A percentile compares a stretch with the other conserved stretches of the same genome.
Evolutionary conservation across 345 rosid species (phyloP).

Genomic region (Xanthoceras sorbifolium): DNA sequence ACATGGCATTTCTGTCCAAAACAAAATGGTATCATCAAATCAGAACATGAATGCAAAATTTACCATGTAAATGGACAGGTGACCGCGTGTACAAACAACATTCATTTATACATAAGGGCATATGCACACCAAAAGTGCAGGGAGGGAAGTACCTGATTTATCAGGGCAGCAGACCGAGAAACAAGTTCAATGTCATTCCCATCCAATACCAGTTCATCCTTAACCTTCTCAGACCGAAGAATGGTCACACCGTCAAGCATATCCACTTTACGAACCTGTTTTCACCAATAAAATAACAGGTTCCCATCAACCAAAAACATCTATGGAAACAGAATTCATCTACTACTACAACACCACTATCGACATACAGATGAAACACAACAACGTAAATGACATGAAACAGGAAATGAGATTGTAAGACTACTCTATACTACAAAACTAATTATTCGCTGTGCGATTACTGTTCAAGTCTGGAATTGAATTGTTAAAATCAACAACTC

Average conservation of each 20-base stretch:
- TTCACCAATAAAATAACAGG: not conserved
- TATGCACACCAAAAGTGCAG: no score
- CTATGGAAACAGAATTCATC: not conserved
- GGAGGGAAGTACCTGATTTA: conserved; percentile 53
- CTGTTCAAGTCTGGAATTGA: not conserved
- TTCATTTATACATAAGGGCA: no score
- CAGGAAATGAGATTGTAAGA: no score
- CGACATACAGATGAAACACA: no score
- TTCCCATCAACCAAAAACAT: not conserved
- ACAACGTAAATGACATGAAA: no score
- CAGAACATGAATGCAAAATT: not conserved
- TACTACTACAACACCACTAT: not conserved
- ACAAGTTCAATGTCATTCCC: conserved; percentile 53
- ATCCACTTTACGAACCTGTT: conserved; percentile 50
- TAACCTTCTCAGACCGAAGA: conserved; percentile 49
- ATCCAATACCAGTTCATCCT: conserved; percentile 48
- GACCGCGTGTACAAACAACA: no score
- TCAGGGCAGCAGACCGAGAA: conserved; percentile 50
- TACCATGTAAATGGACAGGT: no score
- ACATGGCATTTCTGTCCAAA: conserved; percentile 15
- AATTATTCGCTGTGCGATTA: no score
- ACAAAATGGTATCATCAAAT: not conserved
- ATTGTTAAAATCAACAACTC: not conserved
- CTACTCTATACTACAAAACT: no score
- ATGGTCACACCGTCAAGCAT: conserved; percentile 50